Evolutionary conservation across 176 grass and related monocot species (phyloP).

Genomic region (Areca catechu): DNA sequence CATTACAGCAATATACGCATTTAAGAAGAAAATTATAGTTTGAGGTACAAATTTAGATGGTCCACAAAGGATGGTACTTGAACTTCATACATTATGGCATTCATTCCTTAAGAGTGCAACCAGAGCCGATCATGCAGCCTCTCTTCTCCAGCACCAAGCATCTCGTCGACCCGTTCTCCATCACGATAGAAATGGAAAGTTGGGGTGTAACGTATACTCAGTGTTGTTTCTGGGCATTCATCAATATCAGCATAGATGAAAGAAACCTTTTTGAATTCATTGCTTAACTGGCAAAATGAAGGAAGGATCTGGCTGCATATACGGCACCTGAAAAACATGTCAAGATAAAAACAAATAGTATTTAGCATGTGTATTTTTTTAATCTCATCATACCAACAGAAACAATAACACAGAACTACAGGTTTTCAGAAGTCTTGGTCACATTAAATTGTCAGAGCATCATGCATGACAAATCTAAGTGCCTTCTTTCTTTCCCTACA

Average conservation of each 20-base stretch:
- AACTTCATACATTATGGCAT: too few relatives aligned
- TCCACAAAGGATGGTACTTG: too few relatives aligned
- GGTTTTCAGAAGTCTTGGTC: too few relatives aligned
- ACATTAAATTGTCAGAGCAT: too few relatives aligned
- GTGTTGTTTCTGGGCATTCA: slow-evolving; percentile 80
- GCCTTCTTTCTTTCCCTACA: too few relatives aligned
- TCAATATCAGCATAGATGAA: slow-evolving; percentile 90
- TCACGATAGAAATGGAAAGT: slow-evolving; percentile 78
- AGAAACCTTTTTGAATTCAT: slow-evolving; percentile 68
- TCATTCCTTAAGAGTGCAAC: slow-evolving; percentile 59
- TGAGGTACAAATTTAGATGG: too few relatives aligned
- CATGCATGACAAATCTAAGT: too few relatives aligned
- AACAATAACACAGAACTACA: too few relatives aligned
- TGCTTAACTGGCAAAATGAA: slow-evolving; percentile 55
- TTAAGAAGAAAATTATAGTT: too few relatives aligned
- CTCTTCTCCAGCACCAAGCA: slow-evolving; percentile 74
- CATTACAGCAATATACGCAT: too few relatives aligned
- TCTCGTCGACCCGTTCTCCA: slow-evolving; percentile 87
- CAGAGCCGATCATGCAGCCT: slow-evolving; percentile 77
- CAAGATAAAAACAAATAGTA: background rate
- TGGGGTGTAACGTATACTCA: slow-evolving; percentile 69
- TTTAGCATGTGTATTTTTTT: background rate
- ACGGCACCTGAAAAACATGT: slow-evolving; percentile 35
- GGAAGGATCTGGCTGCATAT: slow-evolving; percentile 73
- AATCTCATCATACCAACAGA: too few relatives aligned